These are phyloP conservation scores for Torulaspora microellipsoides DNA, from an alignment of 805 yeast genomes.

Conservation along the genomic window DNA sequence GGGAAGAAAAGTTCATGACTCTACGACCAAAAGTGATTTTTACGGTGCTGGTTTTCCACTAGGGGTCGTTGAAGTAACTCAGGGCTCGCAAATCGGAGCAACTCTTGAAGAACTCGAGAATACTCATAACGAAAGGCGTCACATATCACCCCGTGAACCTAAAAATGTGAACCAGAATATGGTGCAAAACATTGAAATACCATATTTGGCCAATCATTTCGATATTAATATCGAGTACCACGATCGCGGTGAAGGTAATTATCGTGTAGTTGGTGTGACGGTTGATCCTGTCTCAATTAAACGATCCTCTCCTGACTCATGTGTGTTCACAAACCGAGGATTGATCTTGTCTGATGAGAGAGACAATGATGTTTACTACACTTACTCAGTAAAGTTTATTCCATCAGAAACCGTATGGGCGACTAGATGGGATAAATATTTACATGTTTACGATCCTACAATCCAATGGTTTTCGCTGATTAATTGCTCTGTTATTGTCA, in stretches of 20 bases:
- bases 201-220: conserved; percentile 76
- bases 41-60: conserved; percentile 80
- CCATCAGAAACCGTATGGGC: conserved; percentile 85
- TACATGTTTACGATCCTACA: conserved; percentile 86
- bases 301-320: conserved; percentile 39
- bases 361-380: conserved; percentile 60
- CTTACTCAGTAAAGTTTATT: conserved; percentile 77
- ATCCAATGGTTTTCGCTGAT: conserved; percentile 94
- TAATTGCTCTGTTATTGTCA: conserved; percentile 77
- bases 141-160: conserved; percentile 17
- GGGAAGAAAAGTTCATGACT: conserved; percentile 57
- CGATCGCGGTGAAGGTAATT: conserved; percentile 57
- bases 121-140: conserved; percentile 7
- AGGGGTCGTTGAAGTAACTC: conserved; percentile 58
- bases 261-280: conserved; percentile 86
- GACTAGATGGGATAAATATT: conserved; percentile 96
- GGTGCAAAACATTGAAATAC: conserved; percentile 33
- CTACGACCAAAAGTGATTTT: conserved; percentile 44
- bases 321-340: conserved; percentile 34
- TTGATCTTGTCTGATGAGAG: conserved; percentile 46
- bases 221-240: conserved; percentile 81
- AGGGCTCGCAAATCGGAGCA: conserved; percentile 14
- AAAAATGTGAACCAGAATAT: conserved; percentile 14
- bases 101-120: conserved; percentile 5
- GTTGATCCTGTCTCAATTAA: conserved; percentile 64